Conservation (phyloP, 2,329 filamentous ascomycete species). For the Pseudonectria buxi region DNA sequence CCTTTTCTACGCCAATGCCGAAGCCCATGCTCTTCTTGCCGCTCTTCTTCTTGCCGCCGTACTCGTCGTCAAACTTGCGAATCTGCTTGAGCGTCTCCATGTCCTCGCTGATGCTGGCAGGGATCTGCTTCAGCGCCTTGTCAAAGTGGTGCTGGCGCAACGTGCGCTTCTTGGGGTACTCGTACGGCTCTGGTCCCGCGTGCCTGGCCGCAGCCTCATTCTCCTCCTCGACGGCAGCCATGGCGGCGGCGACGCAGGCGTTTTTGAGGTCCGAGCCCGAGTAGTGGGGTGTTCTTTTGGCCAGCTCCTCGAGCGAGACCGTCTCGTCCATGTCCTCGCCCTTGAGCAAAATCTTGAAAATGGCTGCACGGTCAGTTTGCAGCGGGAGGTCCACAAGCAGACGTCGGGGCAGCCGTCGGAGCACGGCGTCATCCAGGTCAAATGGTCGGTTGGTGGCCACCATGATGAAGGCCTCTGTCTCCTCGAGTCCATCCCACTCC, state of each 20-base stretch:
- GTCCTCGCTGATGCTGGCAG: conserved; percentile 86
- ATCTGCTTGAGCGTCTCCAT: conserved; percentile 83
- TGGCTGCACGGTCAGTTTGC: conserved; percentile 57
- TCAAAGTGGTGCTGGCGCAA: conserved; percentile 71
- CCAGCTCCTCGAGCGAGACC: conserved; percentile 57
- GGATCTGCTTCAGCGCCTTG: conserved; percentile 79
- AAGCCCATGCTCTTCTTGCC: conserved; percentile 57
- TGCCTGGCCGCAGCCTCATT: conserved; percentile 35
- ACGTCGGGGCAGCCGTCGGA: conserved; percentile 67
- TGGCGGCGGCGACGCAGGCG: conserved; percentile 69
- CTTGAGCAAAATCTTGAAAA: conserved; percentile 64
- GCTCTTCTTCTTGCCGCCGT: conserved; percentile 70
- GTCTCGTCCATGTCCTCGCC: conserved; percentile 56
- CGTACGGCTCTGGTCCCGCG: conserved; percentile 37
- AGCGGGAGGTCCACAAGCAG: conserved; percentile 68
- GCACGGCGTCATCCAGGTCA: conserved; percentile 82
- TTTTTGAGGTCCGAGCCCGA: conserved; percentile 82
- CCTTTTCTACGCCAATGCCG: conserved; percentile 36
- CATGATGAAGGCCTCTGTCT: conserved; percentile 90
- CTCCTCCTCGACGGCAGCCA: conserved; percentile 74
- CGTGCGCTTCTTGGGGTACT: conserved; percentile 52
- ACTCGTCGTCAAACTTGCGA: conserved; percentile 92
- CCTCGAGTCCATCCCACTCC: conserved; percentile 89
- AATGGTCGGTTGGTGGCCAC: conserved; percentile 94
- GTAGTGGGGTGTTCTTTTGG: conserved; percentile 65